Evolutionary conservation across 2,329 filamentous ascomycete genomes (phyloP).

Genomic region (Colletotrichum simmondsii): DNA sequence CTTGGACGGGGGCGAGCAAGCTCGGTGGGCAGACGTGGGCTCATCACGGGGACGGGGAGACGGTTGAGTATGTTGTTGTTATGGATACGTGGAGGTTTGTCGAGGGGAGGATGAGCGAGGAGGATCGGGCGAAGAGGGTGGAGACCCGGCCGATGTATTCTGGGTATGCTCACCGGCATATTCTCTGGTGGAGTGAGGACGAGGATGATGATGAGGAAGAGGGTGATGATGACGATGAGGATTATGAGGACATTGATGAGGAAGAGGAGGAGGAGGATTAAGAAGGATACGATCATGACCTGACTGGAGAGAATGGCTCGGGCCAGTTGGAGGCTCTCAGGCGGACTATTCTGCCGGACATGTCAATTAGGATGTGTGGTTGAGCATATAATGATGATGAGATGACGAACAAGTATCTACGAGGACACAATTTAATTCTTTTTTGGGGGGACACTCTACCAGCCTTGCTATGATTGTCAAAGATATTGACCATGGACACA

Average conservation of each 20-base stretch:
- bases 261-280: neutral
- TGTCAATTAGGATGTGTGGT: too few species aligned
- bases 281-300: neutral
- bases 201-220: neutral
- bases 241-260: neutral
- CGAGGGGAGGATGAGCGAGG: constrained; percentile 5
- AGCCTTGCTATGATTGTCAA: too few species aligned
- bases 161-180: too few species aligned
- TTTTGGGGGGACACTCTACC: too few species aligned
- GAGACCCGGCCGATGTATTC: neutral
- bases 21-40: constrained; percentile 9
- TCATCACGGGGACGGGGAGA: constrained; percentile 19
- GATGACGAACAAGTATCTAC: too few species aligned
- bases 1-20: constrained; percentile 15
- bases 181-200: neutral
- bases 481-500: too few species aligned
- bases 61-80: constrained; percentile 26
- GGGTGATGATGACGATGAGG: too few species aligned
- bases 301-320: too few species aligned
- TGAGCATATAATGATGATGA: too few species aligned
- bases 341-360: too few species aligned
- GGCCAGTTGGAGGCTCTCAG: too few species aligned
- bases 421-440: too few species aligned
- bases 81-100: constrained; percentile 23
- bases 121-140: neutral